phyloP scores from a whole-genome alignment of 306 rosid genomes.

The Vigna mungo region DNA sequence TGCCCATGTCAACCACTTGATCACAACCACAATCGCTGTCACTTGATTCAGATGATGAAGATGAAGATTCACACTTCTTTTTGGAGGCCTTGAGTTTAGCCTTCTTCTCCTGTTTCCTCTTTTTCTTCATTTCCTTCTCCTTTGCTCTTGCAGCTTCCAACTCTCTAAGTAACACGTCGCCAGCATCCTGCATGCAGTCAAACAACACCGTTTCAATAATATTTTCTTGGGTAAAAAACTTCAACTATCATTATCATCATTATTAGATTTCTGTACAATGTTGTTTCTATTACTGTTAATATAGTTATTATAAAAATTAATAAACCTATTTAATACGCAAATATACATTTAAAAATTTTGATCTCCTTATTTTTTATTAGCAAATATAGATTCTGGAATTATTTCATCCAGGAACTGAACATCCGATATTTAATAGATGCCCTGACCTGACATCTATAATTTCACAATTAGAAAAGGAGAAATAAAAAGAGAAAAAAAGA shows the following conservation, averaged over 20 bases:
- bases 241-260: background rate
- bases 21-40: conserved; percentile 69
- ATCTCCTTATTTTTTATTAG: background rate
- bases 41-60: conserved; percentile 79
- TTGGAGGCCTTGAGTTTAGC: conserved; percentile 58
- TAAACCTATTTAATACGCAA: background rate
- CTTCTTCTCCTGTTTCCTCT: conserved; percentile 61
- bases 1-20: conserved; percentile 54
- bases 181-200: conserved; percentile 53
- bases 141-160: conserved; percentile 61
- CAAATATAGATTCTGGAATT: background rate
- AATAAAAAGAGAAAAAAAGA: no score
- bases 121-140: conserved; percentile 69
- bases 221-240: background rate
- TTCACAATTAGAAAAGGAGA: no score
- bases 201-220: background rate
- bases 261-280: background rate
- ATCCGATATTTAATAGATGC: no score
- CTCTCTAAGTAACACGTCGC: conserved; percentile 58
- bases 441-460: no score
- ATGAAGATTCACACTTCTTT: conserved; percentile 60
- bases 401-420: background rate
- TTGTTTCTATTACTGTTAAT: background rate
- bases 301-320: no score
- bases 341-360: background rate